Base-by-base conservation (phyloP, 2,329 filamentous ascomycete species). In the Colletotrichum simmondsii region DNA sequence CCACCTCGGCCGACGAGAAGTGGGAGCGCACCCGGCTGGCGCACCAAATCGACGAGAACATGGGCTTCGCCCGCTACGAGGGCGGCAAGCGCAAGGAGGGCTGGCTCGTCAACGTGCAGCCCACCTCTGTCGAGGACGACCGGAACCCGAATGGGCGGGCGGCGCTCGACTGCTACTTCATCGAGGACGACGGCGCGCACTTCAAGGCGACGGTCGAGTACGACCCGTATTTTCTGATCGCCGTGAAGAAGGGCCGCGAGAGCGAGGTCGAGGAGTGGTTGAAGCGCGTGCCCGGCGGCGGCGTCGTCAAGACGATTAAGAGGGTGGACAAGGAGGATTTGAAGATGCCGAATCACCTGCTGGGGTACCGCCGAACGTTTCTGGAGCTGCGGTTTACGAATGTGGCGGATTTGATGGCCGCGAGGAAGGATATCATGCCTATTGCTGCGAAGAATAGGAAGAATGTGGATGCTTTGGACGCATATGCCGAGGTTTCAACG, bases 181-280 rank as follows among this genome's bases (percentile, higher is more conserved):
- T 99, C 72, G 94, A 95, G 78, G 94, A 96, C 71, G 94, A 97
- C 78, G 90, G 94, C 16, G 91, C 92, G 61, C 96, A 93, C 5
- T 99, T 99, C 88, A 99, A 99, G 82, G 95, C 97, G 12, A 98
- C 95, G 0, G 85, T 99, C 75, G 95, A 98, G 84, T 98, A 98
- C 81, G 95, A 98, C 77, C 97, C 97, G 0, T 99, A 99, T 85
- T 98, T 99, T 78, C 84, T 99, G 73, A 91, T 99, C 65, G 96
- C 95, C 0, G 94, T 95, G 65, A 97, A 95, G 82, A 94, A 92
- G 79, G 94, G 95, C 8, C 92, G 92, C 78, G 97, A 99, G 84
- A 89, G 91, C 64, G 97, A 99, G 83, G 97, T 98, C 2, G 97
- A 99, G 81, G 97, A 99, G 85, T 99, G 95, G 95, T 90, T 94